Evolutionary conservation across 2,329 filamentous ascomycete species (phyloP), one percentile per base, ranked within the genome.

Genomic region (Phialophora verrucosa): DNA sequence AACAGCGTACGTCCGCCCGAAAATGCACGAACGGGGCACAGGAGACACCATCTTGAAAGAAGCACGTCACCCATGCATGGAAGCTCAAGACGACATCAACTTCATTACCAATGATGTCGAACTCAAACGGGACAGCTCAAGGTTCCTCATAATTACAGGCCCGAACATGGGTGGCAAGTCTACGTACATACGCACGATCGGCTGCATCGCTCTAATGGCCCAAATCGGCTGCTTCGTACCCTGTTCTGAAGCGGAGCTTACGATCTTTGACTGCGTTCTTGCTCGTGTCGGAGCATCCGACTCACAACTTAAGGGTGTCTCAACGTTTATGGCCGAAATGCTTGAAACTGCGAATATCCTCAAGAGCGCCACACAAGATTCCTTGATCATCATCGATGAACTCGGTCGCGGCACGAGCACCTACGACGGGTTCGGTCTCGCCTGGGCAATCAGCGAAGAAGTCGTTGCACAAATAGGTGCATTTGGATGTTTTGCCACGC

Each of bases 271-370:
- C 81, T 95, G 92, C 69, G 97, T 99, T 68, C 90, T 99, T 47
- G 95, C 96, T 0, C 91, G 95, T 73, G 95, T 99, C 0, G 95
- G 96, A 50, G 96, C 95, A 6, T 95, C 91, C 73, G 96, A 99
- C 79, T 96, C 92, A 6, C 95, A 98, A 78, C 89, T 99, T 69
- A 98, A 98, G 80, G 95, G 95, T 42, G 95, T 99, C 1, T 97
- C 92, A 3, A 99, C 95, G 0, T 99, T 99, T 79, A 99, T 99
- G 96, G 95, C 95, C 1, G 95, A 99, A 81, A 99, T 99, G 95
- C 86, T 99, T 25, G 95, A 99, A 78, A 99, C 95, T 1, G 93
- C 95, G 72, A 98, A 98, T 77, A 99, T 99, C 71, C 88, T 99
- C 75, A 98, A 98, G 81, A 96, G 92, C 0, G 95, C 95, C 1